Evolutionary conservation across 2,329 filamentous ascomycete genomes (phyloP).

Genomic region (Fusarium brachygibbosum): DNA sequence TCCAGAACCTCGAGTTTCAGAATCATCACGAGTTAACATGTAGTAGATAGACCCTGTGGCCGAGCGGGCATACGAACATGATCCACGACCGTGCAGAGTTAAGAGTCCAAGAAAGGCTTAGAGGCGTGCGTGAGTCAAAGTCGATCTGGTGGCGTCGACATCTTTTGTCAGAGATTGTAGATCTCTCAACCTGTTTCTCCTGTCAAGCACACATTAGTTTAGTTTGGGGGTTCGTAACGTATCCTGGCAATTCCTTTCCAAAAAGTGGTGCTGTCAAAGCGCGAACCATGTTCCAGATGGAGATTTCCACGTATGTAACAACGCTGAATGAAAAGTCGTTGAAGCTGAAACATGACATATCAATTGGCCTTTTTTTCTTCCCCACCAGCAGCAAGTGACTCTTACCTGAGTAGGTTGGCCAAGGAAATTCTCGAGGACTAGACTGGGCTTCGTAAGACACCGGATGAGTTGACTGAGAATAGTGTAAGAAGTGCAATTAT

Average conservation of each 20-base stretch:
- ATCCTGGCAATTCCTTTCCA: background rate
- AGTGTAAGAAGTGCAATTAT: background rate
- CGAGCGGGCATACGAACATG: background rate
- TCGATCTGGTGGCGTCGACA: background rate
- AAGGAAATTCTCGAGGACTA: background rate
- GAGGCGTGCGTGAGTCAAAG: background rate
- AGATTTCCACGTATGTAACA: background rate
- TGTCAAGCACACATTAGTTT: background rate
- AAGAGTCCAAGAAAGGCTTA: background rate
- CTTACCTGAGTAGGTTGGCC: background rate
- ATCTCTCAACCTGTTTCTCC: background rate
- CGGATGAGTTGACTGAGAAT: background rate
- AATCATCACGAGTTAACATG: background rate
- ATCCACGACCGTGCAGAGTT: background rate
- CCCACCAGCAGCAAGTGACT: background rate
- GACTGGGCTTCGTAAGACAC: background rate
- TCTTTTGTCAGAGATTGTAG: background rate
- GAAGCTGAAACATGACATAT: slow-evolving; percentile 11
- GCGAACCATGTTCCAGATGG: background rate
- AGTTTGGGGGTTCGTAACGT: background rate
- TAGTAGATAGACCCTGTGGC: background rate
- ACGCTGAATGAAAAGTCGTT: background rate
- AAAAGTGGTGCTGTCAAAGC: slow-evolving; percentile 7
- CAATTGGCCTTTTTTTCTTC: background rate
- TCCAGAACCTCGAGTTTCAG: slow-evolving; percentile 15